Base-by-base conservation (phyloP, 257 asterid genomes). In the Nicotiana sylvestris region DNA sequence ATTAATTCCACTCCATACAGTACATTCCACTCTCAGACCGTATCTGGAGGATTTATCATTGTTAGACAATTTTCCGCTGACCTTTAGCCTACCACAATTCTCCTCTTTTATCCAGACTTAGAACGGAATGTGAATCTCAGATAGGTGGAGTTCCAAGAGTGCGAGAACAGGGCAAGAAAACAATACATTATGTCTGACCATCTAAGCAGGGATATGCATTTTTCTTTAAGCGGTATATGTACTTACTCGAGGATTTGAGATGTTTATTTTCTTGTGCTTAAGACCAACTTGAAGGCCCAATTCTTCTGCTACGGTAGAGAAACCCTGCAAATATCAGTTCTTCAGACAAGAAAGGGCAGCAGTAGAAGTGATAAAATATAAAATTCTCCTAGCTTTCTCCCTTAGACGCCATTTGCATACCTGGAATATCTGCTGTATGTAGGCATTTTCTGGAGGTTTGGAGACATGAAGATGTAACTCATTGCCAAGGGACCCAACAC, bases 181-280 rank as follows among this genome's bases (percentile, higher is more conserved):
- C 61, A 58, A 25, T 25, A 43, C 25, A 51, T 13, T 49, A 49
- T 1, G 13, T 49, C 51, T 74, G 43, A 74, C 62, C 30, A 27
- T 5, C 35, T 57, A 25, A 30, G 35, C 81, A 51, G 76, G 78
- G 32, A 64, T 30, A 5, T 76, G 25, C 4, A 74, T 61, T 15
- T 74, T 27, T 55, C 30, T 74, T 74, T 74, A 49, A 74, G 39
- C 12, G 9, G 80, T 27, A 55, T 49, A 74, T 74, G 32, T 61
- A 89, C 98, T 91, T 89, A 95, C 99, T 89, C 99, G 93, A 85
- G 95, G 88, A 88, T 96, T 91, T 12, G 99, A 96, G 83, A 96
- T 93, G 91, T 96, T 96, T 82, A 96, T 96, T 89, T 94, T 94
- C 89, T 96, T 94, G 98, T 96, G 99, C 91, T 94, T 94, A 85